phyloP scores from a whole-genome alignment of 257 asterid genomes.

The Ehretia macrophylla region DNA sequence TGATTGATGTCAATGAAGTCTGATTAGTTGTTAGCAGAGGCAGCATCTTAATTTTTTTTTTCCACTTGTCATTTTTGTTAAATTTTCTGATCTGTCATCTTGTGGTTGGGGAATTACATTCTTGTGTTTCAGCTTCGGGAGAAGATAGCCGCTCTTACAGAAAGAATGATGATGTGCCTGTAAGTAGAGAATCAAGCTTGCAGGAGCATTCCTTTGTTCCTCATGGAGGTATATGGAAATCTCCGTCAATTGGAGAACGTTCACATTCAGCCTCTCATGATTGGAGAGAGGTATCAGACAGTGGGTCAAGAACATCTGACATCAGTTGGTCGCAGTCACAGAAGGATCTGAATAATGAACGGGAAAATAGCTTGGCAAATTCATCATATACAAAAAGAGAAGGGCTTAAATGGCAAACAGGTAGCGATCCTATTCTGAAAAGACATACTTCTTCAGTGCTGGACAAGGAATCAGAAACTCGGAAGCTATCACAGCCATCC shows the following conservation, averaged over 20 bases:
- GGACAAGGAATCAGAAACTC: conserved; percentile 53
- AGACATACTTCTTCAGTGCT: conserved; percentile 51
- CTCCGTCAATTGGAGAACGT: conserved; percentile 64
- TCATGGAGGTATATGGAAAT: conserved; percentile 55
- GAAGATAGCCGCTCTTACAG: conserved; percentile 32
- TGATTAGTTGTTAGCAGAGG: too few relatives aligned
- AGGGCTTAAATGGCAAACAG: conserved; percentile 49
- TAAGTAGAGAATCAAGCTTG: conserved; percentile 28
- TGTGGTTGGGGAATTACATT: not conserved
- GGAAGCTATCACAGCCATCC: conserved; percentile 44
- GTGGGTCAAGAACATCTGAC: conserved; percentile 24
- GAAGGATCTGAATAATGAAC: conserved; percentile 40
- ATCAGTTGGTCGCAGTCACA: conserved; percentile 30
- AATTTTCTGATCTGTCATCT: not conserved
- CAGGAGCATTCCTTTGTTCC: conserved; percentile 37
- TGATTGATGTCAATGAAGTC: too few relatives aligned
- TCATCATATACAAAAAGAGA: conserved; percentile 38
- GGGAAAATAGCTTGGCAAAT: conserved; percentile 41
- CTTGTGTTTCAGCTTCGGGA: conserved; percentile 8
- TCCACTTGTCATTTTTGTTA: not conserved
- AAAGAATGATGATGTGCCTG: conserved; percentile 28
- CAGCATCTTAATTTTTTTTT: too few relatives aligned
- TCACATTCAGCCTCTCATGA: conserved; percentile 38
- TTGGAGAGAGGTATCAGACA: conserved; percentile 48
- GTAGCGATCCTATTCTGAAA: conserved; percentile 51